Base-by-base conservation (phyloP, 2,329 filamentous ascomycete species). In the Botrytis cinerea region DNA sequence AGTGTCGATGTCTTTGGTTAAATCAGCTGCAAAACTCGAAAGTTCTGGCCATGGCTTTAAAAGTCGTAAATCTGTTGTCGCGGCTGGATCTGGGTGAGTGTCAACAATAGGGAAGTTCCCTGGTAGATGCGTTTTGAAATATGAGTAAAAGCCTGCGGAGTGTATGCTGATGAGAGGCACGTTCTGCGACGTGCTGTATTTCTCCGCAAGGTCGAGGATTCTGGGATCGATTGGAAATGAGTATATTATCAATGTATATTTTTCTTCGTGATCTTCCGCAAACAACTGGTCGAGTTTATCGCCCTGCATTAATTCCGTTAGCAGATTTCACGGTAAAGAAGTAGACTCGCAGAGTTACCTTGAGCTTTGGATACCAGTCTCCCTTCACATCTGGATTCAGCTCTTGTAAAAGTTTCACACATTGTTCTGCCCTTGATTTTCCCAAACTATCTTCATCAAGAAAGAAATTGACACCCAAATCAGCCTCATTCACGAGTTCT, bases 381-480 rank as follows among this genome's bases (percentile, higher is more conserved):
- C 95, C 95, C 74, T 92, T 83, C 1, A 98, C 96, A 80, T 98
- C 96, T 3, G 95, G 94, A 80, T 99, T 99, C 75, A 99, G 86
- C 82, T 99, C 97, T 75, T 90, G 86, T 61, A 99, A 86, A 72
- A 95, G 86, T 75, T 91, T 90, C 73, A 91, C 91, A 72, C 92
- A 93, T 80, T 92, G 91, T 81, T 94, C 88, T 2, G 95, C 93
- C 77, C 96, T 90, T 40, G 90, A 90, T 79, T 90, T 91, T 71
- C 94, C 95, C 54, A 97, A 81, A 76, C 90, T 92, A 67, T 87
- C 85, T 78, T 96, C 90, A 75, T 97, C 93, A 0, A 99, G 86
- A 80, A 99, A 99, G 86, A 99, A 99, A 83, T 99, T 99, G 75
- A 98, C 92, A 7, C 97, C 96, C 59, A 99, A 85, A 79, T 99